Evolutionary conservation across 2,329 filamentous ascomycete species (phyloP).

Genomic region (Neonectria punicea): DNA sequence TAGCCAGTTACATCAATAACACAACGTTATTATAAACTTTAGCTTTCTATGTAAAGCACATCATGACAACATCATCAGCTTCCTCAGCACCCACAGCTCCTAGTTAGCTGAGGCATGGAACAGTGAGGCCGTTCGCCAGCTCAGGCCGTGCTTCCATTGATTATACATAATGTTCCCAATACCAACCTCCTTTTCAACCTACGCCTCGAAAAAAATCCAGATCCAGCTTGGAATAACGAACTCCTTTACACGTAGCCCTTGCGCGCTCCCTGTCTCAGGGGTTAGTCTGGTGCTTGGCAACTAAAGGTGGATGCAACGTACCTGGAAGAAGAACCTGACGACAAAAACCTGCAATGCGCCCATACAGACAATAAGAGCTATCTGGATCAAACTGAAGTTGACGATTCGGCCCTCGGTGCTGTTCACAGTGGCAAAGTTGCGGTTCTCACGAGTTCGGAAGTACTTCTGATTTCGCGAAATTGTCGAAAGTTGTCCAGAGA

Average conservation of each 20-base stretch:
- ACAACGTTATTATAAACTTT: conserved; percentile 21
- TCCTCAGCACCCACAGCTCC: conserved; percentile 27
- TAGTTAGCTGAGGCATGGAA: conserved; percentile 22
- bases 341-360: conserved; percentile 96
- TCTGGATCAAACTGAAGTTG: conserved; percentile 96
- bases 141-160: conserved; percentile 39
- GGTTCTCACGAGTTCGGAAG: conserved; percentile 98
- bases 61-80: conserved; percentile 39
- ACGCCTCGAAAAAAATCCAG: conserved; percentile 45
- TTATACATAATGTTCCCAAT: conserved; percentile 45
- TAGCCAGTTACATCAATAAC: neutral
- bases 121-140: conserved; percentile 23
- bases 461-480: conserved; percentile 99
- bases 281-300: conserved; percentile 22
- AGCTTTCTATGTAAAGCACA: conserved; percentile 29
- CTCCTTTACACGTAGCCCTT: conserved; percentile 73
- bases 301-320: conserved; percentile 43
- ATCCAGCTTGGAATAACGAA: conserved; percentile 36
- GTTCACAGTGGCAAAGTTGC: conserved; percentile 97
- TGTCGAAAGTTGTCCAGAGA: conserved; percentile 91
- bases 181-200: conserved; percentile 44
- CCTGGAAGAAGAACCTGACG: conserved; percentile 99
- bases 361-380: conserved; percentile 92
- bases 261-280: conserved; percentile 64
- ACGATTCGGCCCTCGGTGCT: conserved; percentile 96